Percentiles rank a stretch among this genome's conserved stretches.
These are phyloP conservation scores for Fomitiporia mediterranea DNA, from an alignment of 1,284 basidiomycete genomes.

Conservation along the genomic window DNA sequence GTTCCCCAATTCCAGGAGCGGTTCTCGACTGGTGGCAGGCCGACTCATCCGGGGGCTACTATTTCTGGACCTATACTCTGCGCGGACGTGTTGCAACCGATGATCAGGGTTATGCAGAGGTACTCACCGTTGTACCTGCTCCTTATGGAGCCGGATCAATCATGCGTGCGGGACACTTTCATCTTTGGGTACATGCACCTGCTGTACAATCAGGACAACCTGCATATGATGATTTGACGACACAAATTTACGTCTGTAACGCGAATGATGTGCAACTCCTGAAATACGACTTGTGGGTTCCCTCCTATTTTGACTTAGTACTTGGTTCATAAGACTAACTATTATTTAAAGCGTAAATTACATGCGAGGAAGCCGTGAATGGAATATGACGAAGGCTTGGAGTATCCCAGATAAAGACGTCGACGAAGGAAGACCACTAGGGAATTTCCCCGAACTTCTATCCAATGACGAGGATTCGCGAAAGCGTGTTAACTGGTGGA, in stretches of 20 bases:
- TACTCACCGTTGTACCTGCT: constrained; percentile 27
- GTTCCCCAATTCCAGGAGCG: constrained; percentile 26
- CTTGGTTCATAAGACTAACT: too few species aligned
- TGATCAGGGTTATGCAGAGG: constrained; percentile 26
- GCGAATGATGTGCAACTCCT: constrained; percentile 24
- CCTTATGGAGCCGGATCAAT: constrained; percentile 22
- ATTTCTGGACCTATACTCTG: constrained; percentile 25
- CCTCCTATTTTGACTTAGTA: background rate
- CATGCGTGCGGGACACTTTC: constrained; percentile 26
- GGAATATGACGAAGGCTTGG: constrained; percentile 25
- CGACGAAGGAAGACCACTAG: constrained; percentile 14
- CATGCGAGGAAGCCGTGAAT: constrained; percentile 19
- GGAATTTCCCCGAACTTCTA: constrained; percentile 24
- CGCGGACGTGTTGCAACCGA: constrained; percentile 28
- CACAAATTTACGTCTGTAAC: constrained; percentile 28
- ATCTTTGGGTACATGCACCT: constrained; percentile 22
- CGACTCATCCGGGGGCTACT: constrained; percentile 25
- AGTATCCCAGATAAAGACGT: constrained; percentile 20
- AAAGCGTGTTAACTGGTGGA: constrained; percentile 26
- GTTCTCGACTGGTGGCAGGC: constrained; percentile 30
- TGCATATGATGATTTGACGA: constrained; percentile 25
- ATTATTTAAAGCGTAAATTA: constrained; percentile 25
- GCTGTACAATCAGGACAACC: background rate
- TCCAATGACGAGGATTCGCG: constrained; percentile 18
- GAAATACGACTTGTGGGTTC: constrained; percentile 24